Base-by-base conservation (phyloP, 768 basidiomycete species). In the Psilocybe azurescens region DNA sequence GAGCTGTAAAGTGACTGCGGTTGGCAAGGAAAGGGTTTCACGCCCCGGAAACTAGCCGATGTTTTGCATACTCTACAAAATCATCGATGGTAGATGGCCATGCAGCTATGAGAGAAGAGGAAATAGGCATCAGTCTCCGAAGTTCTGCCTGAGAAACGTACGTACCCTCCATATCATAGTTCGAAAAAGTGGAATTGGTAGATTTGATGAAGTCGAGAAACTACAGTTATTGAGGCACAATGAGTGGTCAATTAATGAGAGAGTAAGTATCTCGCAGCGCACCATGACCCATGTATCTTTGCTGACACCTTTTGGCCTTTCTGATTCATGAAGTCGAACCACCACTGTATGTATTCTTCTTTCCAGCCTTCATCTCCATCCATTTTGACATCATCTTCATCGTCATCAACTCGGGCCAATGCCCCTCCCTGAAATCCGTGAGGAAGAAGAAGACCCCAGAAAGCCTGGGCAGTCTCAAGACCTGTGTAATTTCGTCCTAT, bases 231-330 rank as follows among this genome's bases (percentile, higher is more conserved):
- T 53, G 33, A 38, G 41, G 50, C 33, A 53, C 54, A 55, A 41
- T 50, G 39, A 28, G 56, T 33, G 28, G 32, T 51, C 20, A 51
- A 18, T 7, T 14, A 53, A 50, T 14, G 51, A 10, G 13, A 58
- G 32, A 28, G 20, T 20, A 33, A 41, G 29, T 52, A 38, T 55
- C 56, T 39, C 2, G 51, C 49, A 13, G 76, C 87, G 47, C 53
- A 91, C 93, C 93, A 95, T 94, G 55, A 81, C 75, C 94, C 93
- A 95, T 16, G 91, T 92, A 76, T 94, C 94, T 76, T 91, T 93
- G 77, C 91, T 94, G 33, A 96, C 83, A 4, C 92, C 93, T 70
- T 90, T 20, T 79, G 79, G 1, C 86, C 87, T 65, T 84, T 88
- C 70, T 83, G 77, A 33, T 72, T 75, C 72, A 95, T 73, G 72